Evolutionary conservation across 768 basidiomycete genomes (phyloP).

Genomic region (Leccinellum luteum): DNA sequence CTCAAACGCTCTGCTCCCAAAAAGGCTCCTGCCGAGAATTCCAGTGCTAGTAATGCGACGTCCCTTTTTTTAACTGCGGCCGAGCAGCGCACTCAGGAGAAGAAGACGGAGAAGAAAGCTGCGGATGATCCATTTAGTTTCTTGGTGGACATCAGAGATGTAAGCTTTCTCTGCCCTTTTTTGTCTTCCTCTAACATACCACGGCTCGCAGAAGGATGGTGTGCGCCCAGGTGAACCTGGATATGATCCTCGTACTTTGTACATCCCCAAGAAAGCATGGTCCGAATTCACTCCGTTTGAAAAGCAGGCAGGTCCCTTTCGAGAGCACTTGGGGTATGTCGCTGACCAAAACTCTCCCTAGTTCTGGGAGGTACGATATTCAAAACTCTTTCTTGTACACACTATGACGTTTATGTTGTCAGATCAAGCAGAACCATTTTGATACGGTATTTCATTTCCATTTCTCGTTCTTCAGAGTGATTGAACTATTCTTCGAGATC

Average conservation of each 20-base stretch:
- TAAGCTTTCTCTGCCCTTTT: slow-evolving; percentile 28
- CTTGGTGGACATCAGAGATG: slow-evolving; percentile 69
- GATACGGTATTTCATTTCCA: slow-evolving; percentile 64
- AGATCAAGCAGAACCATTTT: slow-evolving; percentile 97
- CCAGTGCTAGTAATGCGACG: slow-evolving; percentile 30
- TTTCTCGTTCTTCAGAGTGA: slow-evolving; percentile 10
- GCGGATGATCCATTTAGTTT: slow-evolving; percentile 77
- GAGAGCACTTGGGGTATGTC: neutral
- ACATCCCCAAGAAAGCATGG: slow-evolving; percentile 77
- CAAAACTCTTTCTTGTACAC: neutral
- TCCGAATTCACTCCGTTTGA: slow-evolving; percentile 90
- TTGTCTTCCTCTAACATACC: neutral
- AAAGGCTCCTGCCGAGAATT: slow-evolving; percentile 27
- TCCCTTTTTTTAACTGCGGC: slow-evolving; percentile 76
- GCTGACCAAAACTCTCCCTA: slow-evolving; percentile 27
- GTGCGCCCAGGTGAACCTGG: slow-evolving; percentile 73
- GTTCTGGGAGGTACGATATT: slow-evolving; percentile 68
- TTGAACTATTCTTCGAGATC: slow-evolving; percentile 43
- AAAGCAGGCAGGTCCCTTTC: slow-evolving; percentile 56
- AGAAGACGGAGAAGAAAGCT: slow-evolving; percentile 81
- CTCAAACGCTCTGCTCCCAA: slow-evolving; percentile 32
- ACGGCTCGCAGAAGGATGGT: slow-evolving; percentile 65
- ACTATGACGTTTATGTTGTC: slow-evolving; percentile 20
- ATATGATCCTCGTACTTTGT: slow-evolving; percentile 89
- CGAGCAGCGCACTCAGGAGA: slow-evolving; percentile 68